Evolutionary conservation across 2,329 filamentous ascomycete genomes (phyloP), one percentile per base, ranked within the genome.

Genomic region (Sporothrix variecibatus): DNA sequence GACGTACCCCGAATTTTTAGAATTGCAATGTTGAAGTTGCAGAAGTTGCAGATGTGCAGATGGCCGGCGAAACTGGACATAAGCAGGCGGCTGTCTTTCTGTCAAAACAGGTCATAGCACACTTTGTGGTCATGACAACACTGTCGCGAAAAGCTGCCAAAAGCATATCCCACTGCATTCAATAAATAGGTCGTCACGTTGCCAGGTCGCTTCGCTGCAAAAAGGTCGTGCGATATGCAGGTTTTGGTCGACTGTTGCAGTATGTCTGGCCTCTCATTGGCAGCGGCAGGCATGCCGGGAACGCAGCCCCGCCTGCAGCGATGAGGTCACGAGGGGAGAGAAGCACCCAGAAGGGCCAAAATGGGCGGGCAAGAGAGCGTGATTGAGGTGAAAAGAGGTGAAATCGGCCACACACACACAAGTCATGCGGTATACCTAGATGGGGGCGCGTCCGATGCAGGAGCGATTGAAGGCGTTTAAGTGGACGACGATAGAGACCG

Each of bases 371-470:
- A n/a, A 51, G 31, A 7, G n/a, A n/a, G 28, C 9, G 51, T 4
- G 62, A 43, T 20, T 38, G 62, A 43, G 31, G 31, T 11, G 31
- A 58, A 15, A 26, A 26, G 64, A 38, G 38, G 56, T 34, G 53
- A 49, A 46, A 1, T 8, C 38, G 65, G 43, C 65, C 43, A 51
- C 26, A 12, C 38, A 51, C 17, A 26, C 46, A 40, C 11, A 51
- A 38, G 67, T 69, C 67, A 69, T 38, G 46, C 46, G 67, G 34
- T 69, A 49, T 8, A n/a, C 43, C 28, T n/a, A 31, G 12, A 58
- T 46, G 34, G 28, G 49, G 68, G 72, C 43, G 34, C 60, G 60
- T 74, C 73, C 73, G 73, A 74, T 74, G 73, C 73, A 74, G 73
- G 73, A 74, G 67, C 56, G 46, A 43, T 38, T 74, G 72, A 67